Base-by-base conservation (phyloP, 192 early-diverging fungal species). In the Coemansia sp. region DNA sequence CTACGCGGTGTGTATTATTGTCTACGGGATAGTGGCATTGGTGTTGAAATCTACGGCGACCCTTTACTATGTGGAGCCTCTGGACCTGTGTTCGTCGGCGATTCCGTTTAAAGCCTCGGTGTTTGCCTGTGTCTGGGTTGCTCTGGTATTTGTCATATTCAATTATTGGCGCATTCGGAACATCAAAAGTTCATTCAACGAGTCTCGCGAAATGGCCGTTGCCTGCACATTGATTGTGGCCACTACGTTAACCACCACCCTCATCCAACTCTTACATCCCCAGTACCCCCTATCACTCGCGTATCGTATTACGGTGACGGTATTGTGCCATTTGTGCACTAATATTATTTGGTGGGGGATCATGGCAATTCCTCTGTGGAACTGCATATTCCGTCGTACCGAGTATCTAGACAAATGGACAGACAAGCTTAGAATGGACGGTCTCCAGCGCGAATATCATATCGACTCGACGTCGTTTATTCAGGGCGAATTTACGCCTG, bases 161-260 rank as follows among this genome's bases (percentile, higher is more conserved):
- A 46, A 75, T 19, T 68, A 64, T 50, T 81, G 78, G 78, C 64
- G 63, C 8, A 81, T 81, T 45, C 71, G 82, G 39, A 34, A 67
- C 24, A 84, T 84, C 59, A 76, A 73, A 41, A 77, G 74, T 63
- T 76, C 76, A 11, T 84, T 84, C 61, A 84, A 84, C 56, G 82
- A 84, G 63, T 67, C 65, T 33, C 74, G 74, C 41, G 74, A 79
- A 40, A 74, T 76, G 40, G 53, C 54, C 19, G 19, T 56, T 1
- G 72, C 74, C 2, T 77, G 82, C 48, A 1, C 60, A 0, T 51
- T 64, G 2, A 71, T 81, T 14, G 13, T 56, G 3, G 31, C 31
- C 16, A 56, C 53, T 33, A 56, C 17, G 53, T 29, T 56, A 13
- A 34, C 16, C 10, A 9, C 6, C 10, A 56, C 53, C 4, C 4